Base-by-base conservation (phyloP, 2,329 filamentous ascomycete species). In the Dactylellina parvicollis region DNA sequence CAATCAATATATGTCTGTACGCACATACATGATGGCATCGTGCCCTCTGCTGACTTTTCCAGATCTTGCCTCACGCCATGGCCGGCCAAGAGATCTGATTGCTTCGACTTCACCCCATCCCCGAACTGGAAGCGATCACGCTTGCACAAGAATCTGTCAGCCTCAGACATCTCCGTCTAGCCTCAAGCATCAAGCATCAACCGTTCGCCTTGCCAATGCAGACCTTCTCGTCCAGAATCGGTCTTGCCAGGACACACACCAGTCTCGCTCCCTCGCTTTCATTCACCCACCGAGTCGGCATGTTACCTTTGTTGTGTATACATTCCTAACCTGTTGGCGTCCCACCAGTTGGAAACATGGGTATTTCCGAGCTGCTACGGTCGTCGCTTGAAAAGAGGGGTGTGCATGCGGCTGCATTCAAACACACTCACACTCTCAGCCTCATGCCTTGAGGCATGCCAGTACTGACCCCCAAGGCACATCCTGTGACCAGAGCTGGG, bases 331-430 rank as follows among this genome's bases (percentile, higher is more conserved):
- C 59, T 49, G 50, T 52, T 20, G 36, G 22, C 40, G 20, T 56
- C 49, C 30, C 4, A 14, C 7, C 10, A 16, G 16, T 40, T 38
- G 24, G 14, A 3, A 54, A 38, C 66, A 56, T 64, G 57, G 49
- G 12, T 34, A 24, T 28, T 18, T 42, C 66, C 66, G 66, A 72
- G 24, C 36, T 44, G 42, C 44, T 30, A 67, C 54, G 64, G 44
- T 42, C 50, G 22, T 32, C 52, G 47, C 30, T n/a, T 59, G 38
- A 34, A 72, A 72, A 59, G 44, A 59, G 66, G 66, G 26, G 40
- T 38, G 57, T 64, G 42, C 54, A 72, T 59, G 66, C 66, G 66
- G 52, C 57, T 64, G 66, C 52, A 50, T n/a, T 62, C 56, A 71
- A 57, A 56, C 40, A 44, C 49, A 59, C 65, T 28, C 54, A 59